A percentile compares a stretch with the other conserved stretches of the same genome.
phyloP scores from a whole-genome alignment of 2,329 filamentous ascomycete genomes.

The Didymosphaeria variabile region DNA sequence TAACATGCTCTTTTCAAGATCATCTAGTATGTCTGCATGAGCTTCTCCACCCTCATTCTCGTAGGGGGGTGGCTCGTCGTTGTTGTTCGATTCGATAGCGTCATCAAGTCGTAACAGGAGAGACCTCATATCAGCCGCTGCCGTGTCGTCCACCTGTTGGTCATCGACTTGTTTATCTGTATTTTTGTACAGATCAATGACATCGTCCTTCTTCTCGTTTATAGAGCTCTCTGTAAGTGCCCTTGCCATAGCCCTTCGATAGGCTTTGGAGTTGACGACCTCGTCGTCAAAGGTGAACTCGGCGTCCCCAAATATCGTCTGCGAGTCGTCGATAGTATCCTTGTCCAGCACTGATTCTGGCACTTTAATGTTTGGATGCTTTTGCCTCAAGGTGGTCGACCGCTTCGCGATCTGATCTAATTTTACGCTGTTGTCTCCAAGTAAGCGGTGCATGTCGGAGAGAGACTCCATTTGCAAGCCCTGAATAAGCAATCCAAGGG shows the following conservation, averaged over 20 bases:
- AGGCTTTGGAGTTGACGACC: slow-evolving; percentile 43
- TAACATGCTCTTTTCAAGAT: slow-evolving; percentile 22
- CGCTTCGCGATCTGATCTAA: slow-evolving; percentile 39
- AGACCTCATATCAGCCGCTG: not conserved
- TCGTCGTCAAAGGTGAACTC: slow-evolving; percentile 47
- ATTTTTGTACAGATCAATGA: slow-evolving; percentile 18
- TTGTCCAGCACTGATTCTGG: slow-evolving; percentile 37
- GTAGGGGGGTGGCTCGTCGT: slow-evolving; percentile 1
- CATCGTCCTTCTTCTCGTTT: not conserved
- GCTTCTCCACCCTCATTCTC: not conserved
- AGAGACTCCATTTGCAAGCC: slow-evolving; percentile 48
- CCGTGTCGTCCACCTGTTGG: not conserved
- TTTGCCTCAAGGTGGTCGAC: slow-evolving; percentile 35
- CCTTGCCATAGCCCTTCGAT: slow-evolving; percentile 40
- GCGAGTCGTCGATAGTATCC: slow-evolving; percentile 23
- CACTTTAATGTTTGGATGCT: slow-evolving; percentile 40
- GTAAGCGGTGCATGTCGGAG: slow-evolving; percentile 40
- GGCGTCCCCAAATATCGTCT: slow-evolving; percentile 30
- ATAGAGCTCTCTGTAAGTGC: not conserved
- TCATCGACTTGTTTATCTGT: not conserved
- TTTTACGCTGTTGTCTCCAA: slow-evolving; percentile 39
- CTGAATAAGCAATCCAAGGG: slow-evolving; percentile 44
- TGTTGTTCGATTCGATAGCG: slow-evolving; percentile 9
- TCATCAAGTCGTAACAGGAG: not conserved
- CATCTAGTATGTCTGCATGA: slow-evolving; percentile 24